Evolutionary conservation across 805 yeast species (phyloP).

Genomic region (Wickerhamiella sergipiensis): DNA sequence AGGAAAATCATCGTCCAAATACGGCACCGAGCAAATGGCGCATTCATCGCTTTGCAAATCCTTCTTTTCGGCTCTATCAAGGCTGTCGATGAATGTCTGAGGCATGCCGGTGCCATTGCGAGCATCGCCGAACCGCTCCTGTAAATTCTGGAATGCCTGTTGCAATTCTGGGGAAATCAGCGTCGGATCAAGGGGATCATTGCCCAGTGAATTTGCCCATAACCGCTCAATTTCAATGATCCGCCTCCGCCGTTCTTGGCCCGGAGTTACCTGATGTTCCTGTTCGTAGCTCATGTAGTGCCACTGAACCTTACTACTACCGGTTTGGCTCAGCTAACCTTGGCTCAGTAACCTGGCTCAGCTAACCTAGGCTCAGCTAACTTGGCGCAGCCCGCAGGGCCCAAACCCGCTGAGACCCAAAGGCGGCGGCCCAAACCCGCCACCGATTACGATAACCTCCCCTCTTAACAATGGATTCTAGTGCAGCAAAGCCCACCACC

Average conservation of each 20-base stretch:
- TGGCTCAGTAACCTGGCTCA: background rate
- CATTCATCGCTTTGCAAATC: constrained; percentile 43
- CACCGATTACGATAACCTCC: background rate
- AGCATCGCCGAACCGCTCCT: constrained; percentile 2
- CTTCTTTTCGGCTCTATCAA: constrained; percentile 52
- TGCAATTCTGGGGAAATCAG: background rate
- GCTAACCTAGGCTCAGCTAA: too few relatives aligned
- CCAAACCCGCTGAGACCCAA: too few relatives aligned
- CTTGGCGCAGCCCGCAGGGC: too few relatives aligned
- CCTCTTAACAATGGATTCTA: constrained; percentile 1
- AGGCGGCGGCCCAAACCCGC: background rate
- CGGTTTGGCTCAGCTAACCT: background rate
- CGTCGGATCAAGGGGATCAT: background rate
- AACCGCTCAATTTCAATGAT: background rate
- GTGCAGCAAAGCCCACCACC: constrained; percentile 34
- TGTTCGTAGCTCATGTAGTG: constrained; percentile 7
- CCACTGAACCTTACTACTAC: too few relatives aligned
- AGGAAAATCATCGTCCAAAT: constrained; percentile 61
- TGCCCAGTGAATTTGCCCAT: background rate
- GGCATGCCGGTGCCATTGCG: constrained; percentile 36
- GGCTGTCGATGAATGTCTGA: constrained; percentile 56
- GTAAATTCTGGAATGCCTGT: background rate
- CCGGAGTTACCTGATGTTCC: constrained; percentile 7
- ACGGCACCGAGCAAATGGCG: constrained; percentile 71
- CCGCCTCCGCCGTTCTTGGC: background rate